These are phyloP conservation scores for Penicillium concentricum DNA, from an alignment of 2,329 filamentous ascomycete species.

Conservation along the genomic window DNA sequence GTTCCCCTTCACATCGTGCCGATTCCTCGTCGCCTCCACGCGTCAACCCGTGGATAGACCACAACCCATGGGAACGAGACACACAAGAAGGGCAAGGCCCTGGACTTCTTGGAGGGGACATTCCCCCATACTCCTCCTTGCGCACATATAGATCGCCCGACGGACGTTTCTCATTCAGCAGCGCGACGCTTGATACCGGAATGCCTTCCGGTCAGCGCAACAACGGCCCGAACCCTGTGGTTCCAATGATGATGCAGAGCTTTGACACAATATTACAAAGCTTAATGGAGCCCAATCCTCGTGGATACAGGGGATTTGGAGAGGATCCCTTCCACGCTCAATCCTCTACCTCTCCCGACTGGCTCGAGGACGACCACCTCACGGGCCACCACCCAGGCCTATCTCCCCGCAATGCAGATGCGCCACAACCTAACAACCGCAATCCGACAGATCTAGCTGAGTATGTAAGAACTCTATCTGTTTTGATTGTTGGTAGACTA, in stretches of 20 bases:
- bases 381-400: constrained; percentile 34
- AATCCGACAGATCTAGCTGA: constrained; percentile 50
- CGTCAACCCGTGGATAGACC: constrained; percentile 39
- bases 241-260: constrained; percentile 35
- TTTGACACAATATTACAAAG: constrained; percentile 50
- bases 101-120: constrained; percentile 12
- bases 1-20: constrained; percentile 23
- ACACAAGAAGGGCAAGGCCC: constrained; percentile 40
- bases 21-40: constrained; percentile 17
- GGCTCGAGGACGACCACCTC: constrained; percentile 6
- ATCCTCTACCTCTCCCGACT: constrained; percentile 10
- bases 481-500: neutral
- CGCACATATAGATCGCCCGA: constrained; percentile 47
- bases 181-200: constrained; percentile 30
- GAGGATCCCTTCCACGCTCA: constrained; percentile 9
- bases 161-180: constrained; percentile 45
- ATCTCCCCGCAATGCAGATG: constrained; percentile 52
- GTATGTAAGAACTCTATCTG: constrained; percentile 36
- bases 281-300: constrained; percentile 34
- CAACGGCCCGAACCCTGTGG: constrained; percentile 16
- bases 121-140: constrained; percentile 29
- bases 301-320: constrained; percentile 3
- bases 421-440: constrained; percentile 48
- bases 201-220: constrained; percentile 19
- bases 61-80: constrained; percentile 51